These are phyloP conservation scores for Erigeron philadelphicus DNA, from an alignment of 140 eudicot genomes.

Conservation along the genomic window DNA sequence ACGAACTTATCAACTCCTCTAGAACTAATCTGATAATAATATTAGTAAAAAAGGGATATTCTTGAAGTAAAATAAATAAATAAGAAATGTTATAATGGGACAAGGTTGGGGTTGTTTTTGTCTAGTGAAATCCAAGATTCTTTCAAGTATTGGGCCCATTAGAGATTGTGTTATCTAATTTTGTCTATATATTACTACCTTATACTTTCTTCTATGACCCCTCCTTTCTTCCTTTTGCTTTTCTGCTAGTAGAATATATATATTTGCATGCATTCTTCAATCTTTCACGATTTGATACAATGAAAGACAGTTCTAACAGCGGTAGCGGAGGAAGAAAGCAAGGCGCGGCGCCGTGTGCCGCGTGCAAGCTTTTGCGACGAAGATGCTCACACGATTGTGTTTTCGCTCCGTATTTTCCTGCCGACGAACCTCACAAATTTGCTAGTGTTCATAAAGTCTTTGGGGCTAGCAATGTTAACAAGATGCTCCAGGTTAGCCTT, in stretches of 20 bases:
- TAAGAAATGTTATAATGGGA: too few species aligned
- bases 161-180: constrained; percentile 37
- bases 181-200: constrained; percentile 46
- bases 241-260: background rate
- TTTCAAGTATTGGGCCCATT: constrained; percentile 36
- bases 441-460: constrained; percentile 75
- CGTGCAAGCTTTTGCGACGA: constrained; percentile 65
- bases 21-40: too few species aligned
- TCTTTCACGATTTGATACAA: constrained; percentile 13
- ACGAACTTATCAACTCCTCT: too few species aligned
- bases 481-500: constrained; percentile 62
- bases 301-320: constrained; percentile 38
- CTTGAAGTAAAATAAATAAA: background rate
- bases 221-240: constrained; percentile 26
- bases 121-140: constrained; percentile 45
- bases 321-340: constrained; percentile 48
- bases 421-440: constrained; percentile 71
- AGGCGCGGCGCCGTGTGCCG: constrained; percentile 73
- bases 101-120: constrained; percentile 32
- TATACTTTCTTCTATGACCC: constrained; percentile 29
- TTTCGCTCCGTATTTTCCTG: constrained; percentile 71
- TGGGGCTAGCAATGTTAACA: constrained; percentile 84
- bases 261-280: constrained; percentile 30
- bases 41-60: too few species aligned
- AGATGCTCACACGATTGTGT: constrained; percentile 71